Conservation (phyloP, 2,329 filamentous ascomycete species). For the Chaetomium strumarium region DNA sequence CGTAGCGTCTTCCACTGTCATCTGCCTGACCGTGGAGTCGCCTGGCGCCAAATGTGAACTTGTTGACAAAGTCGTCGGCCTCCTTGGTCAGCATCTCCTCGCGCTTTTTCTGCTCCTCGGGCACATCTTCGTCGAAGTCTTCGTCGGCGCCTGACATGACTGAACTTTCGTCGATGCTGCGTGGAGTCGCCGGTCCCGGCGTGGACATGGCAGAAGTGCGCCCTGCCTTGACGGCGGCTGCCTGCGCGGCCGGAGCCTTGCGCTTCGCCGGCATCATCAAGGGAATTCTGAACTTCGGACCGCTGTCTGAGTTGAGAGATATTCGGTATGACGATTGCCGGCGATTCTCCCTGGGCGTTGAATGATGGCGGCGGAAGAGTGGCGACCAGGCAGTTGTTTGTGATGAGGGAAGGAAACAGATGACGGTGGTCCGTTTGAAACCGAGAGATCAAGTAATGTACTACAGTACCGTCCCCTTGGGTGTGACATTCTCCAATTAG, state of each 20-base stretch:
- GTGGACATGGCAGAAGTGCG: conserved; percentile 54
- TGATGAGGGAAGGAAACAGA: too few relatives aligned
- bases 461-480: too few relatives aligned
- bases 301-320: not conserved
- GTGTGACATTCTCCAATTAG: too few relatives aligned
- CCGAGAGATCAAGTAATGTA: too few relatives aligned
- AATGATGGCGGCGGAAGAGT: too few relatives aligned
- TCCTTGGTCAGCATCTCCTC: conserved; percentile 52
- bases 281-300: not conserved
- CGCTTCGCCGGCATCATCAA: conserved; percentile 62
- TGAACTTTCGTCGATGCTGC: conserved; percentile 48
- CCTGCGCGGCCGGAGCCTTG: conserved; percentile 51
- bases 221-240: conserved; percentile 48
- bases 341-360: too few relatives aligned
- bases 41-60: conserved; percentile 31
- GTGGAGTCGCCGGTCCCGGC: conserved; percentile 54
- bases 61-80: conserved; percentile 51
- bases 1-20: conserved; percentile 19
- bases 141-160: conserved; percentile 33
- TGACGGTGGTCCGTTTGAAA: too few relatives aligned
- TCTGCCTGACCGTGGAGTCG: conserved; percentile 36
- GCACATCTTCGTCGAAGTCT: conserved; percentile 46
- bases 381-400: too few relatives aligned
- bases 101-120: conserved; percentile 43
- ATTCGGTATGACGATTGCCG: too few relatives aligned